Evolutionary conservation across 108 stramenopile genomes (phyloP), one percentile per base, ranked within the genome.

Genomic region (Skeletonema marinoi): DNA sequence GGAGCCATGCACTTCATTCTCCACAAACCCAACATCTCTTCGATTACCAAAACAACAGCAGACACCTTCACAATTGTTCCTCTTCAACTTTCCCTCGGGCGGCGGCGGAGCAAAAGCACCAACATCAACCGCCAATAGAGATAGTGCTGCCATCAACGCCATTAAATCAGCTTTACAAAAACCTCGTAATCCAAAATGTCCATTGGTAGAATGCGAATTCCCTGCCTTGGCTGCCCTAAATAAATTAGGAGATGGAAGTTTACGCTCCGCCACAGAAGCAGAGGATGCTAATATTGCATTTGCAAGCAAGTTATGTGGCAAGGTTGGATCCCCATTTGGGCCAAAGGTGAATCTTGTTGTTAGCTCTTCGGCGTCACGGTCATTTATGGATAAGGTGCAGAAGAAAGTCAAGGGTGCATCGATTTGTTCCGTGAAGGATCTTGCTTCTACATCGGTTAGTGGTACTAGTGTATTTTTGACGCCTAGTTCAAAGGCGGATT

Each of bases 131-230:
- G 16, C 41, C 14, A 58, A 73, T 51, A 70, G 86, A 17, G 80
- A 89, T 67, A 82, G 74, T 12, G 81, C 80, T 36, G 92, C 92
- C 48, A 91, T 93, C 36, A 42, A 68, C 19, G 65, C 83, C 0
- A 69, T 89, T 44, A 86, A 90, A 64, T 66, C 79, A 32, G 90
- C 92, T 0, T 78, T 92, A 50, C 56, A 50, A n/a, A 74, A 63
- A 21, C 90, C 89, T 0, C 78, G 78, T 12, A 76, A 42, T 31
- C 75, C 84, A 30, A 17, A 64, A 5, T 88, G 69, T 29, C 84
- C 88, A 16, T 59, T 91, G 56, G 74, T 93, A n/a, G 92, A 93
- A 66, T 87, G 87, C 67, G 92, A 93, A 86, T 93, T 91, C 65
- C 92, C 90, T 17, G 82, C 80, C 11, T 50, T 91, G 33, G 75